A percentile compares a stretch with the other conserved stretches of the same genome.
phyloP scores from a whole-genome alignment of 306 rosid species.

The Prunus mume region DNA sequence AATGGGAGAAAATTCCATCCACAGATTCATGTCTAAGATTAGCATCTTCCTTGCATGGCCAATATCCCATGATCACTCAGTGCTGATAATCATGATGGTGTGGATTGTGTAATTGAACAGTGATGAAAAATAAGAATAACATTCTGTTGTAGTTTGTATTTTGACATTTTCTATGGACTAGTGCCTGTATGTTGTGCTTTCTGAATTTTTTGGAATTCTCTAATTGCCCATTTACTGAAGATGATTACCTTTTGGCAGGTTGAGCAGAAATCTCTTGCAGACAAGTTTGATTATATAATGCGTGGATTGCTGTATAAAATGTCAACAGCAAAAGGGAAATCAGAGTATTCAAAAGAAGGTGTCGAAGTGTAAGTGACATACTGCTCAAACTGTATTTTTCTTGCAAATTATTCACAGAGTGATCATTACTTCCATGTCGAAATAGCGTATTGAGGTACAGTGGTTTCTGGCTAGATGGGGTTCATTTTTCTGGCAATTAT shows the following conservation, averaged over 20 bases:
- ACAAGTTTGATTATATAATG: slow-evolving; percentile 92
- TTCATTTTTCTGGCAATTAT: background rate
- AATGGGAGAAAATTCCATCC: background rate
- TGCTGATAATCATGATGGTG: too few species aligned
- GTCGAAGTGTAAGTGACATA: slow-evolving; percentile 55
- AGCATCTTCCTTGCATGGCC: background rate
- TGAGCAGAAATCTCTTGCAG: slow-evolving; percentile 68
- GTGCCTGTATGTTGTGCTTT: background rate
- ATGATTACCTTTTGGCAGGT: slow-evolving; percentile 44
- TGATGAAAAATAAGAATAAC: background rate
- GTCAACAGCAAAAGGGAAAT: background rate
- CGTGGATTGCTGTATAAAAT: slow-evolving; percentile 71
- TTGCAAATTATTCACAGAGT: background rate
- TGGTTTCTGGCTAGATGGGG: background rate
- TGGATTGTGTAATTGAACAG: too few species aligned
- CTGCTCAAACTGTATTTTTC: background rate
- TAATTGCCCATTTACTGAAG: slow-evolving; percentile 16
- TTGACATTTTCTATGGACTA: background rate
- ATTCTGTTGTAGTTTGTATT: background rate
- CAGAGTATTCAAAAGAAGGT: slow-evolving; percentile 30
- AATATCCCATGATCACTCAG: background rate
- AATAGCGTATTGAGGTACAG: background rate
- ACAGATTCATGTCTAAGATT: slow-evolving; percentile 7
- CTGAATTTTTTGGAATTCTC: background rate
- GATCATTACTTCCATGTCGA: background rate